phyloP scores from a whole-genome alignment of 2,329 filamentous ascomycete species.

The Scytalidium sp. region DNA sequence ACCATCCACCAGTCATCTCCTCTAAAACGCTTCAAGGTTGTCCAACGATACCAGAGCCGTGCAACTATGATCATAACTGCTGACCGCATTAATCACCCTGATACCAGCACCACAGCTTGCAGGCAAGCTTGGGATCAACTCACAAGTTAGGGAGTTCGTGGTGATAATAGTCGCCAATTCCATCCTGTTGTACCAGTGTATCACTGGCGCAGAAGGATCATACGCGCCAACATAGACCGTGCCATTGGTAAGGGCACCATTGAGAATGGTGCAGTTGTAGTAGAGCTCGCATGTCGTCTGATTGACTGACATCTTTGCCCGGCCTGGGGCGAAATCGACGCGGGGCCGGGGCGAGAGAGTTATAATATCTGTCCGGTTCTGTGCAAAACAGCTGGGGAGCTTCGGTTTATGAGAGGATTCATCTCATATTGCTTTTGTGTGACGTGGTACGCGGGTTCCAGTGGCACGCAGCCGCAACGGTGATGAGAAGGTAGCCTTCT shows the following conservation, averaged over 20 bases:
- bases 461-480: not conserved
- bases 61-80: slow-evolving; percentile 22
- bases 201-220: slow-evolving; percentile 19
- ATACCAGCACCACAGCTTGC: not conserved
- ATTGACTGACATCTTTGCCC: slow-evolving; percentile 5
- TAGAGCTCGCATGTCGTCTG: slow-evolving; percentile 13
- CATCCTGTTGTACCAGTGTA: slow-evolving; percentile 22
- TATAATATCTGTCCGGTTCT: not conserved
- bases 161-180: slow-evolving; percentile 23
- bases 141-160: slow-evolving; percentile 23
- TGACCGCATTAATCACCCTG: not conserved
- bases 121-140: slow-evolving; percentile 6
- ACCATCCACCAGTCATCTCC: slow-evolving; percentile 27
- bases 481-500: not conserved
- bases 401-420: not conserved
- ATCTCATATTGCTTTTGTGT: not conserved
- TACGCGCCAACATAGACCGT: slow-evolving; percentile 17
- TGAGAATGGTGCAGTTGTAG: slow-evolving; percentile 15
- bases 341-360: not conserved
- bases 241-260: slow-evolving; percentile 15
- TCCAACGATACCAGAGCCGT: slow-evolving; percentile 22
- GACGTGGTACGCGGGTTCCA: not conserved
- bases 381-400: not conserved
- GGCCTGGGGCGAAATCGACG: not conserved
- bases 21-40: slow-evolving; percentile 20